Conservation (phyloP, 129 eudicot genomes). For the Saposhnikovia divaricata region DNA sequence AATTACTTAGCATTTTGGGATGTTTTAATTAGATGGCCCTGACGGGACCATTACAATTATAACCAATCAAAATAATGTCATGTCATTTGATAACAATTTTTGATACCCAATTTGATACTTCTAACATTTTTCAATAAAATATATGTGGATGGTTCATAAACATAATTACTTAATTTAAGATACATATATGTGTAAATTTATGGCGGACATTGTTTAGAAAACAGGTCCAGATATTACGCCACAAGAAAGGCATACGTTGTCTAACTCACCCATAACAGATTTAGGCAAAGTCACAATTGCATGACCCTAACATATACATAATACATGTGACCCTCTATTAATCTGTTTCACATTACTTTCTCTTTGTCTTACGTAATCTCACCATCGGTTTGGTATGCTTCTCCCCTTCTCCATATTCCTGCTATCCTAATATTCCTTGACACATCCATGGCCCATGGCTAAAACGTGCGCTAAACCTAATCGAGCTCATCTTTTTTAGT, state of each 20-base stretch:
- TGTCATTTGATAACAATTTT: too few species aligned
- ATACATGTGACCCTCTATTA: constrained; percentile 31
- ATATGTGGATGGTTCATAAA: neutral
- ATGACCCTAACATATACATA: constrained; percentile 41
- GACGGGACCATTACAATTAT: too few species aligned
- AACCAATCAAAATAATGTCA: too few species aligned
- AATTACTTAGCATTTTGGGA: too few species aligned
- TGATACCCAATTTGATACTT: too few species aligned
- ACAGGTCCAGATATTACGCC: constrained; percentile 21
- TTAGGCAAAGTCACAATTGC: constrained; percentile 74
- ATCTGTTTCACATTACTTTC: constrained; percentile 47
- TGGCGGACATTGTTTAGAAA: constrained; percentile 9
- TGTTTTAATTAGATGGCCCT: too few species aligned
- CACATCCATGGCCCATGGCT: neutral
- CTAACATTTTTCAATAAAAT: too few species aligned
- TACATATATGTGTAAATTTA: neutral
- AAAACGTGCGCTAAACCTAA: too few species aligned
- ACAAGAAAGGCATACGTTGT: constrained; percentile 25
- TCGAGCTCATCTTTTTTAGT: too few species aligned
- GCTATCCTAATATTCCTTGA: neutral
- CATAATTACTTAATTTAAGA: neutral
- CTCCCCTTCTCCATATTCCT: too few species aligned
- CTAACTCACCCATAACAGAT: constrained; percentile 43
- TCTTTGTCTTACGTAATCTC: constrained; percentile 40
- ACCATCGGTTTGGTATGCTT: too few species aligned